Base-by-base conservation (phyloP, 148 eudicot species). In the Chenopodium album region DNA sequence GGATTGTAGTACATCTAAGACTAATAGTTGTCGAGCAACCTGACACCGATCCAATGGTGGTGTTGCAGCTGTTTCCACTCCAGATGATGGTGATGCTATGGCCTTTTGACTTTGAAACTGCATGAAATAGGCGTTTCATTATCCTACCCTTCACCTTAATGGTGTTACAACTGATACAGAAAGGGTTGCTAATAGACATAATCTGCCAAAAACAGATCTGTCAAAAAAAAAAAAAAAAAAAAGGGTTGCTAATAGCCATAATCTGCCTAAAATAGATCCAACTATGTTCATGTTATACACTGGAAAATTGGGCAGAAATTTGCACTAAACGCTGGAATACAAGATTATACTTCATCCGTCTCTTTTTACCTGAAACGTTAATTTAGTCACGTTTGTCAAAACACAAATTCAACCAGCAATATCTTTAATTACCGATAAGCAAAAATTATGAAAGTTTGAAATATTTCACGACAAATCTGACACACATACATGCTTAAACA, bases 41-140 rank as follows among this genome's bases (percentile, higher is more conserved):
- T 90, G 87, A 73, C 84, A 82, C 88, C 80, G 82, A 79, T 96
- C 95, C 85, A 91, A 67, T 28, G 91, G 85, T n/a, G 89, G 92
- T 69, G 88, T 56, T 50, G 72, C 84, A 23, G 80, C 62, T 7
- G 79, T 73, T 75, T 84, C 91, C 81, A 76, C 77, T 79, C 89
- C 89, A 79, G 92, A 79, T 48, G 93, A 74, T n/a, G 34, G 60
- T 11, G 20, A 73, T 46, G 83, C 91, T 73, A 82, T 56, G 76
- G 82, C 73, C 85, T 84, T 90, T 88, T 91, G 90, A 82, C 81
- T 88, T 85, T 89, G 90, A 69, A 88, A 86, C 94, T 92, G 88
- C 87, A 85, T 77, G 46, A 84, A 16, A 46, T 22, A 68, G 12
- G 2, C 22, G 2, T 32, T 26, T 63, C 60, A 28, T 44, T 50